These are phyloP conservation scores for Gastrodia elata DNA, from an alignment of 106 monocot genomes.

Conservation along the genomic window DNA sequence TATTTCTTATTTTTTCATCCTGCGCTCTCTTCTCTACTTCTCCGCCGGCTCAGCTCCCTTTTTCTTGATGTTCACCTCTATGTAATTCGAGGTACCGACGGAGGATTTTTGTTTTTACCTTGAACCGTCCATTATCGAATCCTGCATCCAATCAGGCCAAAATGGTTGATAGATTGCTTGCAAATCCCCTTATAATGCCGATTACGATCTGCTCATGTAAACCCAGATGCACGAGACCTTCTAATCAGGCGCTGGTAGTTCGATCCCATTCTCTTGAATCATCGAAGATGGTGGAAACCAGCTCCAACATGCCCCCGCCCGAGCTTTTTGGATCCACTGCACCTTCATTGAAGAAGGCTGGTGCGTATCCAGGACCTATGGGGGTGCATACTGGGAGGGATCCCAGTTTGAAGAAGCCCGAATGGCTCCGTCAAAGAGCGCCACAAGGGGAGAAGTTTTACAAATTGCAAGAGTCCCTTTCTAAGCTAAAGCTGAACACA, in stretches of 20 bases:
- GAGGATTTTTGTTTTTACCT: no score
- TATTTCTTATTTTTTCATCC: no score
- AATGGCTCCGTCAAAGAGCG: conserved; percentile 88
- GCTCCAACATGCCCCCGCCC: conserved; percentile 5
- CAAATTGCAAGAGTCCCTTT: conserved; percentile 56
- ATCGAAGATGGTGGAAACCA: conserved; percentile 7
- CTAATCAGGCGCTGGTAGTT: conserved; percentile 4
- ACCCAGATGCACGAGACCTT: background rate
- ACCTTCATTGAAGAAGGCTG: conserved; percentile 7
- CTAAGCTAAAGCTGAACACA: conserved; percentile 77
- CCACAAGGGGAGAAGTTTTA: conserved; percentile 83
- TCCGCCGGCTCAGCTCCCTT: no score
- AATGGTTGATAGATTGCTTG: conserved; percentile 22
- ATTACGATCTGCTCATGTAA: conserved; percentile 13
- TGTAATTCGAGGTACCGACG: no score
- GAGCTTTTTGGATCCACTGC: conserved; percentile 23
- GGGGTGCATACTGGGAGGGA: conserved; percentile 69
- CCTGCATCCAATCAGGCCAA: no score
- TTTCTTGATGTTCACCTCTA: no score
- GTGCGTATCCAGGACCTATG: conserved; percentile 50
- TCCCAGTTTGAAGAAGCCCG: conserved; percentile 21
- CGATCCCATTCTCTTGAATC: conserved; percentile 19
- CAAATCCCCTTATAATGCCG: conserved; percentile 15
- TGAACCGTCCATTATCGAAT: no score
- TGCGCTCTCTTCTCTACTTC: no score